Conservation (phyloP, 106 monocot genomes). For the Xerophyta viscosa region DNA sequence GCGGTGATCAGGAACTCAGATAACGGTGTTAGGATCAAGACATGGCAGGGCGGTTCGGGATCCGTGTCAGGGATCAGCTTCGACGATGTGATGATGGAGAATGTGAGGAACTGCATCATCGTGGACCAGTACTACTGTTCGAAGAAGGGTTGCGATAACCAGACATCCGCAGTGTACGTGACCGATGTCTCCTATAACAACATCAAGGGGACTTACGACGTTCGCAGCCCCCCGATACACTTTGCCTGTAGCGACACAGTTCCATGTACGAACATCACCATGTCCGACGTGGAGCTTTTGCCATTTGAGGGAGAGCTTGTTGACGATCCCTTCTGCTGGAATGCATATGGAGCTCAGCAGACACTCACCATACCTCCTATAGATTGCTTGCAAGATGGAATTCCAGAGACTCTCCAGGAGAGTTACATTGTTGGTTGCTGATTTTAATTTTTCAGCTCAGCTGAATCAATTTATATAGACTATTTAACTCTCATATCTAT, state of each 20-base stretch:
- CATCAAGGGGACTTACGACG: slow-evolving; percentile 86
- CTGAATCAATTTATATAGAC: too few species aligned
- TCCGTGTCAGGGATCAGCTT: slow-evolving; percentile 61
- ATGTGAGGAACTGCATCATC: slow-evolving; percentile 91
- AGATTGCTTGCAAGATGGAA: slow-evolving; percentile 63
- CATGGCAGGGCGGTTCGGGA: slow-evolving; percentile 94
- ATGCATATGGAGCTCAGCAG: slow-evolving; percentile 60
- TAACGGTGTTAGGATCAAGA: slow-evolving; percentile 94
- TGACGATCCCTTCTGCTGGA: slow-evolving; percentile 98
- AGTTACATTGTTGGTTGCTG: slow-evolving; percentile 32
- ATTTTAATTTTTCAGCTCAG: neutral
- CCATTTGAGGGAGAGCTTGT: slow-evolving; percentile 74
- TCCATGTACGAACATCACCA: slow-evolving; percentile 88
- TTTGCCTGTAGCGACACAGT: slow-evolving; percentile 93
- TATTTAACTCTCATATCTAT: too few species aligned
- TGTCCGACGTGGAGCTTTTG: slow-evolving; percentile 88
- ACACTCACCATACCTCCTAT: slow-evolving; percentile 85
- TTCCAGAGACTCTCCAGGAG: slow-evolving; percentile 42
- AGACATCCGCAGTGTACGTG: slow-evolving; percentile 74
- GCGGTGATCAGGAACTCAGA: slow-evolving; percentile 72
- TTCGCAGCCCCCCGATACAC: slow-evolving; percentile 70
- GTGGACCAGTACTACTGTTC: slow-evolving; percentile 97
- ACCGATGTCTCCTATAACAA: slow-evolving; percentile 59
- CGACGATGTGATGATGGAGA: slow-evolving; percentile 63
- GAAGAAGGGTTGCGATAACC: slow-evolving; percentile 58